Percentiles rank a stretch among this genome's conserved stretches.
Conservation (phyloP, 2,329 filamentous ascomycete genomes). For the Daldinia sp. region DNA sequence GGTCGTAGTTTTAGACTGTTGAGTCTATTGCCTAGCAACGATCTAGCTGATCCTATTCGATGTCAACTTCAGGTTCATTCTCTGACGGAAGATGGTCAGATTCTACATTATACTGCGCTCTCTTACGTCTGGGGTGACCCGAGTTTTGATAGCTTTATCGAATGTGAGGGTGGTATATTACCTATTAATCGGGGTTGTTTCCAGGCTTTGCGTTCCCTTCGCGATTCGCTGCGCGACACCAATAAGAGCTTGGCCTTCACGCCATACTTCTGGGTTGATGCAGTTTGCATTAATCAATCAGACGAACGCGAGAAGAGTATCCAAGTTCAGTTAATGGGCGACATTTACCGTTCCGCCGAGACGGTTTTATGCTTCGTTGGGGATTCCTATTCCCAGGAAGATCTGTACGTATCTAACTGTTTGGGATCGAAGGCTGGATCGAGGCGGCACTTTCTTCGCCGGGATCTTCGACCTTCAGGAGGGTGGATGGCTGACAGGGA, state of each 20-base stretch:
- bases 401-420: background rate
- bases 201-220: background rate
- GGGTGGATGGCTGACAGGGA: background rate
- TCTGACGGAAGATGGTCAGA: constrained; percentile 7
- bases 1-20: background rate
- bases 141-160: background rate
- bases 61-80: constrained; percentile 9
- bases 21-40: constrained; percentile 3
- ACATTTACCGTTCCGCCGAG: background rate
- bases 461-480: background rate
- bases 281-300: constrained; percentile 1
- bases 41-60: constrained; percentile 6
- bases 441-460: background rate
- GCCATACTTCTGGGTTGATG: constrained; percentile 3
- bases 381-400: background rate
- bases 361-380: constrained; percentile 1
- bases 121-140: constrained; percentile 7
- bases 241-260: background rate
- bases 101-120: constrained; percentile 4
- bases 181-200: constrained; percentile 1
- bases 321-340: background rate
- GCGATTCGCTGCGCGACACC: background rate
- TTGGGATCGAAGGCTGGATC: background rate
- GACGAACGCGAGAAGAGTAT: background rate
- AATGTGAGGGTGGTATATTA: background rate